Conservation (phyloP, 257 asterid genomes). For the Fraxinus americana region DNA sequence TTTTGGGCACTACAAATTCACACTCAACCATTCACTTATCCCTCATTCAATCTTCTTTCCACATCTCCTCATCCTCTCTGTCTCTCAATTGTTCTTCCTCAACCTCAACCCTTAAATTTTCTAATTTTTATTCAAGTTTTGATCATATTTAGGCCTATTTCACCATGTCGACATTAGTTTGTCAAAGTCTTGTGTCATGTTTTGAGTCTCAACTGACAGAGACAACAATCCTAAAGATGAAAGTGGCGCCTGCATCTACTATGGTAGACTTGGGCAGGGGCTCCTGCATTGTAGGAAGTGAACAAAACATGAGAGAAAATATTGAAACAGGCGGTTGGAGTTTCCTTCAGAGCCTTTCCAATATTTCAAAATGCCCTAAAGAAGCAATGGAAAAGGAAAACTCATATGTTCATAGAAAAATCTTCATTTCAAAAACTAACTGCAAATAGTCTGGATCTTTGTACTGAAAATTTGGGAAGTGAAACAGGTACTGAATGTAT, state of each 20-base stretch:
- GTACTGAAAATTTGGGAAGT: conserved; percentile 63
- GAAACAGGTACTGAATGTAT: conserved; percentile 49
- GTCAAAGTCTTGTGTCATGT: conserved; percentile 38
- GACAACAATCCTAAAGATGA: conserved; percentile 44
- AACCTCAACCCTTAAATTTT: not conserved
- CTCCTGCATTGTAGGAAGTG: not conserved
- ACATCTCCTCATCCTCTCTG: conserved; percentile 19
- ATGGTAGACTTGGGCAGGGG: not conserved
- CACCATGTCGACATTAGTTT: conserved; percentile 50
- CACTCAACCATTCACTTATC: conserved; percentile 38
- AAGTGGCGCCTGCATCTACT: conserved; percentile 25
- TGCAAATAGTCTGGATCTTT: conserved; percentile 48
- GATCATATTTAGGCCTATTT: not conserved
- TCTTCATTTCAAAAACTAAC: conserved; percentile 35
- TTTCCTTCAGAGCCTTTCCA: conserved; percentile 35
- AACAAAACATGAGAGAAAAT: not conserved
- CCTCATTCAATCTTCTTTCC: conserved; percentile 37
- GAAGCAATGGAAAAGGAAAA: conserved; percentile 20
- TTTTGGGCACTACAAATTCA: conserved; percentile 56
- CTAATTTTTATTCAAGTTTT: not conserved
- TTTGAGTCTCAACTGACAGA: conserved; percentile 39
- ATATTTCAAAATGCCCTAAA: conserved; percentile 2
- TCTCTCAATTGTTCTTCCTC: not conserved
- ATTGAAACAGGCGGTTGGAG: conserved; percentile 33
- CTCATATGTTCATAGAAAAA: conserved; percentile 23